These are phyloP conservation scores for Trametopsis cervina DNA, from an alignment of 768 basidiomycete species.

Conservation along the genomic window DNA sequence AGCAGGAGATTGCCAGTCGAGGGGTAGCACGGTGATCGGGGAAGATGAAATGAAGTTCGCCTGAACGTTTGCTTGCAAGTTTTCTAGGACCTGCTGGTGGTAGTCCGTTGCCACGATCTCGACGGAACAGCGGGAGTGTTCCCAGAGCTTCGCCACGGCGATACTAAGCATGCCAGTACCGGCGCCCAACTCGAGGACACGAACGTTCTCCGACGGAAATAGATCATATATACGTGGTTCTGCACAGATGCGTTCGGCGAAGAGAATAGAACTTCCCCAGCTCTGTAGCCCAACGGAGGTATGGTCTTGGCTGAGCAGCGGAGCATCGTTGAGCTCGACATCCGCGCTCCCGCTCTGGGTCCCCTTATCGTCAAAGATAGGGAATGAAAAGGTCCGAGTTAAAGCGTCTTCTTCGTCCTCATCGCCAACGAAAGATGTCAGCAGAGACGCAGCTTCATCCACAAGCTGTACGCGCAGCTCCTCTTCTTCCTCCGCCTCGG, in stretches of 20 bases:
- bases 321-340: conserved; percentile 65
- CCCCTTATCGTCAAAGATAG: conserved; percentile 1
- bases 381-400: conserved; percentile 49
- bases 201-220: neutral
- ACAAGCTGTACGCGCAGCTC: conserved; percentile 32
- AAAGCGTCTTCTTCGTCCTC: conserved; percentile 40
- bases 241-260: conserved; percentile 56
- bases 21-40: conserved; percentile 36
- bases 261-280: conserved; percentile 73
- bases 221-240: conserved; percentile 35
- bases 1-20: conserved; percentile 61
- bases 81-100: conserved; percentile 67
- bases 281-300: conserved; percentile 80
- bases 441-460: conserved; percentile 53
- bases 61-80: conserved; percentile 53
- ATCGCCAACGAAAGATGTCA: conserved; percentile 42
- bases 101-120: conserved; percentile 68
- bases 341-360: conserved; percentile 21
- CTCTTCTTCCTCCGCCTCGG: conserved; percentile 31
- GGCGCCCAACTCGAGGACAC: conserved; percentile 74
- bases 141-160: conserved; percentile 44
- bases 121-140: conserved; percentile 13
- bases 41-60: conserved; percentile 37
- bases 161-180: conserved; percentile 84
- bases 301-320: conserved; percentile 57